Conservation (phyloP, 371 early-diverging fungal genomes). For the Blyttiomyces sp. region DNA sequence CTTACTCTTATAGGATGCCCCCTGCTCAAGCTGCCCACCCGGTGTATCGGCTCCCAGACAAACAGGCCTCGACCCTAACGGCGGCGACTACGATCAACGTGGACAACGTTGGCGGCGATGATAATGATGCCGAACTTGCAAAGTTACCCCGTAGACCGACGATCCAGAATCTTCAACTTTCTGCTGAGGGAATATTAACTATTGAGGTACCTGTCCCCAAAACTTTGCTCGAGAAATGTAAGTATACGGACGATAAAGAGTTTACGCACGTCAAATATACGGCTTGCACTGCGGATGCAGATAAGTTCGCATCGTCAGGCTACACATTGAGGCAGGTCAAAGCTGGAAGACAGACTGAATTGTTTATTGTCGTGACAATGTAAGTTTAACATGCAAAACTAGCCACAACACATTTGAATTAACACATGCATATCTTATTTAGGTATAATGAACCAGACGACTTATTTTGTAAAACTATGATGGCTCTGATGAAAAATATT, state of each 20-base stretch:
- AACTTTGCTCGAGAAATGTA: slow-evolving; percentile 24
- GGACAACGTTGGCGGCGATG: too few species aligned
- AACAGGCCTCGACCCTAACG: too few species aligned
- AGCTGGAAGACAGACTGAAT: slow-evolving; percentile 77
- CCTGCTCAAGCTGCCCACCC: too few species aligned
- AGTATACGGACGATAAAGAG: slow-evolving; percentile 26
- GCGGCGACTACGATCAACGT: too few species aligned
- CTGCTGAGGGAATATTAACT: background rate
- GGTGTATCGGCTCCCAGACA: too few species aligned
- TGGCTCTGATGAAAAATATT: slow-evolving; percentile 72
- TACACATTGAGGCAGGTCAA: slow-evolving; percentile 79
- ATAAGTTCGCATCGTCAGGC: slow-evolving; percentile 65
- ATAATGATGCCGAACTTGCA: too few species aligned
- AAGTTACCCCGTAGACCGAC: background rate
- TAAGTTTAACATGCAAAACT: slow-evolving; percentile 1
- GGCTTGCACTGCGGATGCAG: slow-evolving; percentile 67
- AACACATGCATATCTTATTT: background rate
- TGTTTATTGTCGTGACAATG: slow-evolving; percentile 76
- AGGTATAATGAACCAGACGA: slow-evolving; percentile 85
- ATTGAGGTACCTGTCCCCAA: slow-evolving; percentile 43
- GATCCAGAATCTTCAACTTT: background rate
- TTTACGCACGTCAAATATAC: slow-evolving; percentile 66
- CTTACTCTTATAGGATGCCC: too few species aligned
- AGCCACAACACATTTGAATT: background rate
- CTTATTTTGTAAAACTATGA: slow-evolving; percentile 77